Evolutionary conservation across 176 grass and related monocot genomes (phyloP).

Genomic region (Echinochloa phyllopogon): DNA sequence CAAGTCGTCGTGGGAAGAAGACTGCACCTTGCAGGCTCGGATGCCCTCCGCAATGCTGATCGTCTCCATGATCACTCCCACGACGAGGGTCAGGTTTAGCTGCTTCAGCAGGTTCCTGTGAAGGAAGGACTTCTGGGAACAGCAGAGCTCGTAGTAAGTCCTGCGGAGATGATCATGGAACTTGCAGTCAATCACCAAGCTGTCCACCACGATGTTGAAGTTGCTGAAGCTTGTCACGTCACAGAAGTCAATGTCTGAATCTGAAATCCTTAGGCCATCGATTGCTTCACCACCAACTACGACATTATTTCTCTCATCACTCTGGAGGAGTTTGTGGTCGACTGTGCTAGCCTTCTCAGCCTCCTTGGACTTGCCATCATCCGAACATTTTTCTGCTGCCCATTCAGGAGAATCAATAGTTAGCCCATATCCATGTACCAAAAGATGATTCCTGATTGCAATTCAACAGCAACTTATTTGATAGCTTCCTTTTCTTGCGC

Average conservation of each 20-base stretch:
- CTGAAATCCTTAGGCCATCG: slow-evolving; percentile 37
- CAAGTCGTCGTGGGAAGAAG: slow-evolving; percentile 16
- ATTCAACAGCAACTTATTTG: slow-evolving; percentile 32
- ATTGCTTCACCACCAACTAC: slow-evolving; percentile 6
- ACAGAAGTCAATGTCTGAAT: slow-evolving; percentile 24
- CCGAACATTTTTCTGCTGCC: background rate
- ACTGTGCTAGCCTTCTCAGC: background rate
- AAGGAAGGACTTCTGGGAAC: slow-evolving; percentile 45
- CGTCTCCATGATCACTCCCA: slow-evolving; percentile 58
- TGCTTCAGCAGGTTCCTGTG: slow-evolving; percentile 45
- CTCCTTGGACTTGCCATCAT: slow-evolving; percentile 19
- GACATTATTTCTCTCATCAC: background rate
- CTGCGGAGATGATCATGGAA: slow-evolving; percentile 15
- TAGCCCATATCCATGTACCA: background rate
- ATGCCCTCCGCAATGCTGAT: slow-evolving; percentile 42
- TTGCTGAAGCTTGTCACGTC: slow-evolving; percentile 5
- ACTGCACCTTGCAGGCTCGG: slow-evolving; percentile 4
- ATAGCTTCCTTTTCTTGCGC: slow-evolving; percentile 32
- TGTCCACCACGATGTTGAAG: slow-evolving; percentile 47
- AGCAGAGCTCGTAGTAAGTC: slow-evolving; percentile 54
- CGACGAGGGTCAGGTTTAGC: slow-evolving; percentile 26
- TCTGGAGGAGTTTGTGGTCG: background rate
- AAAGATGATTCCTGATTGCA: background rate
- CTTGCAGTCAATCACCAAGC: slow-evolving; percentile 48
- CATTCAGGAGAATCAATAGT: slow-evolving; percentile 18